Conservation (phyloP, 1,139 yeast genomes). For the Hyphopichia buzzinii region DNA sequence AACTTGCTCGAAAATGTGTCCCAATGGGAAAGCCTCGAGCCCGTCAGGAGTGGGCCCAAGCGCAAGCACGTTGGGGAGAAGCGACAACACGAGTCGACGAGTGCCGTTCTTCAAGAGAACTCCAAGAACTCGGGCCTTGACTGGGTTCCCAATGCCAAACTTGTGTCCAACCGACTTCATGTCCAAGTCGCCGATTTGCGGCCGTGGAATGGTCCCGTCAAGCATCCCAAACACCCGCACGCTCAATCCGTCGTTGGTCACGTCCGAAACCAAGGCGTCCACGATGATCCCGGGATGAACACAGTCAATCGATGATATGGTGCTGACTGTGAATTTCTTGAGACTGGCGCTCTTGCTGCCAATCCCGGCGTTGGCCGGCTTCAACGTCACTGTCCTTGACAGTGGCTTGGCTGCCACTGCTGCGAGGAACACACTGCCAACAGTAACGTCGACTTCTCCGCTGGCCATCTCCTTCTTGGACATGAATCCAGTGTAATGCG, state of each 20-base stretch:
- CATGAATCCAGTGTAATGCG: conserved; percentile 63
- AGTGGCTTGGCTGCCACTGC: conserved; percentile 43
- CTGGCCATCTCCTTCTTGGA: conserved; percentile 60
- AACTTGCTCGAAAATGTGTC: conserved; percentile 62
- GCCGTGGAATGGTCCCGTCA: conserved; percentile 65
- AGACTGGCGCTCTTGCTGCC: conserved; percentile 12
- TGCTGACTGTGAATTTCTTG: conserved; percentile 47
- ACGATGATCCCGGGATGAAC: conserved; percentile 82
- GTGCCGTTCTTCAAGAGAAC: conserved; percentile 55
- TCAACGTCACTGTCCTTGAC: conserved; percentile 64
- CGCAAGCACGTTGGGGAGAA: conserved; percentile 53
- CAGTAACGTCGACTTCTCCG: conserved; percentile 16
- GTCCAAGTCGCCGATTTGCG: conserved; percentile 59
- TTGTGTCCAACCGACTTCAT: conserved; percentile 54
- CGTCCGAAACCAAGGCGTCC: conserved; percentile 66
- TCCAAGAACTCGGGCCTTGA: conserved; percentile 71
- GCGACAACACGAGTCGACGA: conserved; percentile 62
- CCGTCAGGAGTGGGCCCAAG: conserved; percentile 11
- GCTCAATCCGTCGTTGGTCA: conserved; percentile 59
- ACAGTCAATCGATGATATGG: conserved; percentile 71
- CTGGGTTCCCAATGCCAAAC: conserved; percentile 61
- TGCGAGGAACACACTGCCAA: conserved; percentile 52
- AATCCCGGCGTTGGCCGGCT: conserved; percentile 31
- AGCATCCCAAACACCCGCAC: conserved; percentile 72
- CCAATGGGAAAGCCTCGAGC: conserved; percentile 73